phyloP scores from a whole-genome alignment of 306 rosid genomes.

The Castanopsis chinensis region DNA sequence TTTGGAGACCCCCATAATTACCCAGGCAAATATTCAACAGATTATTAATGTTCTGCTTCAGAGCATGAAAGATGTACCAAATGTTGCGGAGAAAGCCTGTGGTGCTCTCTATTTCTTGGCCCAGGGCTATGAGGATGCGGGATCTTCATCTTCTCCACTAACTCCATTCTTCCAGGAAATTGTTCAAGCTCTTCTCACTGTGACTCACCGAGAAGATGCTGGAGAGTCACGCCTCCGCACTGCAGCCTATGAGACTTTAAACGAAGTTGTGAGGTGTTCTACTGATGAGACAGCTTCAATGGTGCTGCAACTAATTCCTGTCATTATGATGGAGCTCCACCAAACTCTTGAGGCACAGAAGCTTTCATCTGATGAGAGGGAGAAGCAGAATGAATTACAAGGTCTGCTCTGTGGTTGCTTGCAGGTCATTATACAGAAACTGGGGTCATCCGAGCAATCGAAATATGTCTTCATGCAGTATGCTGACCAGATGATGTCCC shows the following conservation, averaged over 20 bases:
- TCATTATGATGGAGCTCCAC: constrained; percentile 80
- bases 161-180: constrained; percentile 81
- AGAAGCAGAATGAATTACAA: constrained; percentile 78
- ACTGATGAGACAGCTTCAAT: constrained; percentile 81
- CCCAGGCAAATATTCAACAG: constrained; percentile 74
- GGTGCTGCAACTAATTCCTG: constrained; percentile 74
- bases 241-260: constrained; percentile 88
- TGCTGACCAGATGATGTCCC: constrained; percentile 87
- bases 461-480: constrained; percentile 68
- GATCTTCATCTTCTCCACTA: constrained; percentile 57
- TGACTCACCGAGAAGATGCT: constrained; percentile 84
- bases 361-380: constrained; percentile 69
- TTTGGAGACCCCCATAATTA: constrained; percentile 74
- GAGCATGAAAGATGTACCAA: constrained; percentile 93
- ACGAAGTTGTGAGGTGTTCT: constrained; percentile 93
- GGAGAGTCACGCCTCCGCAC: constrained; percentile 91
- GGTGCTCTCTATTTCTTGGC: constrained; percentile 93
- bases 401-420: constrained; percentile 98
- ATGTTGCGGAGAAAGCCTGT: constrained; percentile 98
- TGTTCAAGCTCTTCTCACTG: constrained; percentile 71
- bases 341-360: constrained; percentile 74
- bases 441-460: constrained; percentile 77
- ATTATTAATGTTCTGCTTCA: constrained; percentile 74
- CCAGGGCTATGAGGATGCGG: constrained; percentile 88
- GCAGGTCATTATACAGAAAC: constrained; percentile 91